These are phyloP conservation scores for Metschnikowia continentalis DNA, from an alignment of 805 yeast species.

Conservation along the genomic window DNA sequence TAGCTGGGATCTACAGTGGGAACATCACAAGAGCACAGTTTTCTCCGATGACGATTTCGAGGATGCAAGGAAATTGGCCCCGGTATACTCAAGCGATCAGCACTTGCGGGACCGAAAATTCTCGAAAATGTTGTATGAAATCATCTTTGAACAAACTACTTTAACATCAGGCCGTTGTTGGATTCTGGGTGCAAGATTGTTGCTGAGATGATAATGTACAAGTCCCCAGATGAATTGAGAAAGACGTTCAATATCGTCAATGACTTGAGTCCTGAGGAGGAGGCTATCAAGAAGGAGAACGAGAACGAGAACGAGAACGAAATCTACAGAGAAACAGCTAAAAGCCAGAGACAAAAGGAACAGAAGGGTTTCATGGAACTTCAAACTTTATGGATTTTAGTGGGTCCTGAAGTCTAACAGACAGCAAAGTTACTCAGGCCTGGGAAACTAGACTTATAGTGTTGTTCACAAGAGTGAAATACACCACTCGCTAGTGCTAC, in stretches of 20 bases:
- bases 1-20: constrained; percentile 47
- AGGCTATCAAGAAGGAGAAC: constrained; percentile 80
- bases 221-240: constrained; percentile 75
- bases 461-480: too few relatives aligned
- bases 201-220: constrained; percentile 79
- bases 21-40: constrained; percentile 78
- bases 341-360: too few relatives aligned
- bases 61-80: constrained; percentile 81
- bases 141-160: constrained; percentile 73
- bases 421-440: too few relatives aligned
- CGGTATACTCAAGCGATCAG: constrained; percentile 69
- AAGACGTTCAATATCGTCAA: constrained; percentile 69
- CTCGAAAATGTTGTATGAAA: constrained; percentile 78
- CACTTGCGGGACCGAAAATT: constrained; percentile 72
- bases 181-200: constrained; percentile 78
- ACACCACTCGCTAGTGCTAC: too few relatives aligned
- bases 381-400: too few relatives aligned
- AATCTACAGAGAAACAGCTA: constrained; percentile 1
- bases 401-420: too few relatives aligned
- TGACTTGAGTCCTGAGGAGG: constrained; percentile 83
- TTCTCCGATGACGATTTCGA: constrained; percentile 79
- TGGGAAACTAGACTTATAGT: too few relatives aligned
- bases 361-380: too few relatives aligned
- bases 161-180: constrained; percentile 62
- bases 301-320: constrained; percentile 62